Base-by-base conservation (phyloP, 768 basidiomycete species). In the Panaeolus papilionaceus region DNA sequence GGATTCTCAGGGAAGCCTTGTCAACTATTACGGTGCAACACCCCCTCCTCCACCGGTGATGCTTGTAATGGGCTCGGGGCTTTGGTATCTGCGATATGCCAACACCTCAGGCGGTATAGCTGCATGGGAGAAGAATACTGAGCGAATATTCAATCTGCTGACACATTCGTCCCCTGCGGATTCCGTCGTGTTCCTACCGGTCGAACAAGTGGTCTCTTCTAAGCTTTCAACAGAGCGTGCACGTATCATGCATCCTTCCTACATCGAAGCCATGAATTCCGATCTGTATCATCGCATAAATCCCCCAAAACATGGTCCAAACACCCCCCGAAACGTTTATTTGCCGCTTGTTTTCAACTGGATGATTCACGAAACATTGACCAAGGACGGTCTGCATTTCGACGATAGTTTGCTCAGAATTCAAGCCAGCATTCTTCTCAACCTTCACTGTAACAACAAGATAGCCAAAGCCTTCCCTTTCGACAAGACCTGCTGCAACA, bases 231-330 rank as follows among this genome's bases (percentile, higher is more conserved):
- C 80, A 2, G 88, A 89, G 37, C 86, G 94, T 64, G 86, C 88
- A 6, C 73, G 80, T 33, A 90, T 89, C 10, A 92, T 98, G 83
- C 86, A 86, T 66, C 82, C 88, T 28, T 85, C 90, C 14, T 93
- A 96, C 73, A 90, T 96, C 65, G 91, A 94, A 72, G 92, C 92
- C 45, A 96, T 98, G 94, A 97, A 98, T 77, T 90, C 92, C 2
- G 91, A 93, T 75, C 83, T 96, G 63, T 83, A 82, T 68, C 92
- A 93, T 74, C 88, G 92, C 64, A 85, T 93, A 23, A 77, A 82
- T 67, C 80, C 81, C 58, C 72, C 78, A 45, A 68, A 69, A 18
- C 67, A 69, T 45, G 28, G 16, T 61, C 72, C 33, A 9, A 33
- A 45, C 44, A 74, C 16, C 80, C 82, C 5, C n/a, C 42, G 26